Evolutionary conservation across 2,329 filamentous ascomycete species (phyloP), one percentile per base, ranked within the genome.

Genomic region (Coniochaeta prunicola): DNA sequence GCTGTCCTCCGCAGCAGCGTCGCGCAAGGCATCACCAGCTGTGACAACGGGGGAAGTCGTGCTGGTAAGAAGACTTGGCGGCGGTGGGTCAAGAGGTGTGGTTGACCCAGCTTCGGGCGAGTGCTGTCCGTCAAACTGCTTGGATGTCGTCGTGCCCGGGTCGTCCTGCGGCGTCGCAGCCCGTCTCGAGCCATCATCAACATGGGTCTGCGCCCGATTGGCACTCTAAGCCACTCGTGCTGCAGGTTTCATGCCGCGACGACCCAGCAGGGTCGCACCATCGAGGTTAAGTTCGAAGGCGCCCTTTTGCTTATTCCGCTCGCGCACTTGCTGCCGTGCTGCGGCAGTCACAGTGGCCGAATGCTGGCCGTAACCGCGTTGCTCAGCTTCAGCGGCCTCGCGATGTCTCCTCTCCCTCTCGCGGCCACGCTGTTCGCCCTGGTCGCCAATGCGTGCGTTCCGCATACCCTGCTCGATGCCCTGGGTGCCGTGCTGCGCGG

Each of bases 221-320:
- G 53, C 28, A 55, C 57, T 58, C 67, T 64, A 73, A 58, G 68
- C 76, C 53, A 76, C 76, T 33, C 70, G 76, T 60, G 78, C 75
- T 26, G 78, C 72, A 50, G 81, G 73, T 66, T 86, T 84, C 65
- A 81, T 78, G 24, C 77, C 78, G 60, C 85, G 76, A 66, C 92
- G 85, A 33, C 92, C 92, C 4, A 99, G 78, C 57, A 99, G 75
- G 1, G 92, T 97, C 1, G 94, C 90, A 59, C 94, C 94, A 64
- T 96, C 91, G 38, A 99, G 77, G 69, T 86, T 97, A 53, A 99
- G 82, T 74, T 99, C 94, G 65, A 99, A 99, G 0, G 89, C 86
- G 33, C 91, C 92, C 73, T 88, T 90, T 65, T 89, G 85, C 62
- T 80, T 82, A 59, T 85, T 82, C 33, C 83, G 79, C 50, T 87